Conservation (phyloP, 371 early-diverging fungal species). For the Blakeslea trispora region DNA sequence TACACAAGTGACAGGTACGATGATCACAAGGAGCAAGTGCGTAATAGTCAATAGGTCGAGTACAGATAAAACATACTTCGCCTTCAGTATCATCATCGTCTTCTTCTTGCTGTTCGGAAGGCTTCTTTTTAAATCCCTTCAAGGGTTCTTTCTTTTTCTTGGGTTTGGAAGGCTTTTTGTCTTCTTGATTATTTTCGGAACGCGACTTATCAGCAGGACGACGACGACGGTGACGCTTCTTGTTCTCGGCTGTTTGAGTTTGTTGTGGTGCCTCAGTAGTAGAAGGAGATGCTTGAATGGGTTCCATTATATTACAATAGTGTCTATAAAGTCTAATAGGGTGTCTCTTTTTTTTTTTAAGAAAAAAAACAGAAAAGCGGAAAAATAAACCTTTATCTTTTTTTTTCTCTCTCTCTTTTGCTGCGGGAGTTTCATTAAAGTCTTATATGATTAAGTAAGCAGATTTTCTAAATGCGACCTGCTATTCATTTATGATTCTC, state of each 20-base stretch:
- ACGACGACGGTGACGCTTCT: constrained; percentile 10
- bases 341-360: too few species aligned
- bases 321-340: neutral
- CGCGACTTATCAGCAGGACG: constrained; percentile 2
- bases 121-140: constrained; percentile 11
- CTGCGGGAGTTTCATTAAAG: too few species aligned
- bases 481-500: too few species aligned
- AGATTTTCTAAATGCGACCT: too few species aligned
- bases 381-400: neutral
- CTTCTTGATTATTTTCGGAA: constrained; percentile 4
- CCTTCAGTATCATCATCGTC: constrained; percentile 46
- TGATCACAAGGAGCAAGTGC: constrained; percentile 93
- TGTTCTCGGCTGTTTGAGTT: neutral
- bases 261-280: constrained; percentile 2
- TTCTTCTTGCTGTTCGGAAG: constrained; percentile 9
- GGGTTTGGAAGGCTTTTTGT: neutral
- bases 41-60: constrained; percentile 77
- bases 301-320: neutral
- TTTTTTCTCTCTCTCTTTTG: too few species aligned
- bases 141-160: constrained; percentile 1
- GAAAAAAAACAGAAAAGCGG: neutral
- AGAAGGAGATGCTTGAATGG: constrained; percentile 4
- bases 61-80: constrained; percentile 88
- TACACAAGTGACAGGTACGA: constrained; percentile 89
- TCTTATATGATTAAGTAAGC: too few species aligned